phyloP scores from a whole-genome alignment of 2,329 filamentous ascomycete genomes.

The Pseudofabraea citricarpa region DNA sequence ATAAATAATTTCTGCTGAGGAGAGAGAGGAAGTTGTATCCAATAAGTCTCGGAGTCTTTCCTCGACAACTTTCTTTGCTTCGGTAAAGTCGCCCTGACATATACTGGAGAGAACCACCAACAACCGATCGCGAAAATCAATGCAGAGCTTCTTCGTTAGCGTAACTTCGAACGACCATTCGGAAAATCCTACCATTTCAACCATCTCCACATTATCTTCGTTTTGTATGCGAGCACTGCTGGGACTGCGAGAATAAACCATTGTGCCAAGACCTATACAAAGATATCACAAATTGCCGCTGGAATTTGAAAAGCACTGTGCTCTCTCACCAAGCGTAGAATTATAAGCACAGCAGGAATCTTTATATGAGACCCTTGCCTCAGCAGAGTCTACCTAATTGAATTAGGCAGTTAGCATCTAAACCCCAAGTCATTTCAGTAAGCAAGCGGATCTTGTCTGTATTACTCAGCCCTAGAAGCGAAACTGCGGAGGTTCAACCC shows the following conservation, averaged over 20 bases:
- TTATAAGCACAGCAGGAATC: slow-evolving; percentile 1
- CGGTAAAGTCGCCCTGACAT: slow-evolving; percentile 1
- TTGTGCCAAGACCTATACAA: neutral
- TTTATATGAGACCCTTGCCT: neutral
- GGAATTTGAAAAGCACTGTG: neutral
- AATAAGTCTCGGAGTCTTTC: neutral
- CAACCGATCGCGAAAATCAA: slow-evolving; percentile 1
- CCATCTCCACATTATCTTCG: slow-evolving; percentile 1
- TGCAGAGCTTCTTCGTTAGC: slow-evolving; percentile 1
- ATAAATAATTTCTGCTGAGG: neutral
- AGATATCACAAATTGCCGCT: neutral
- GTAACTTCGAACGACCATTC: neutral
- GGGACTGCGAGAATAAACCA: neutral
- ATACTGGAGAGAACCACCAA: slow-evolving; percentile 1
- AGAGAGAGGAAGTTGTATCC: slow-evolving; percentile 2
- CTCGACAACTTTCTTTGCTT: slow-evolving; percentile 2
- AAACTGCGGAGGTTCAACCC: neutral
- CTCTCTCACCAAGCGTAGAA: neutral
- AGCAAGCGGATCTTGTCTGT: neutral
- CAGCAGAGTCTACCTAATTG: neutral
- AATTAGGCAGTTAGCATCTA: neutral
- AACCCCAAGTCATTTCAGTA: neutral
- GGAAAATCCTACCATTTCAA: slow-evolving; percentile 1
- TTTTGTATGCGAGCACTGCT: neutral
- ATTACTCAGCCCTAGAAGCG: neutral